Base-by-base conservation (phyloP, 2,329 filamentous ascomycete species). In the Venturia oleaginea region DNA sequence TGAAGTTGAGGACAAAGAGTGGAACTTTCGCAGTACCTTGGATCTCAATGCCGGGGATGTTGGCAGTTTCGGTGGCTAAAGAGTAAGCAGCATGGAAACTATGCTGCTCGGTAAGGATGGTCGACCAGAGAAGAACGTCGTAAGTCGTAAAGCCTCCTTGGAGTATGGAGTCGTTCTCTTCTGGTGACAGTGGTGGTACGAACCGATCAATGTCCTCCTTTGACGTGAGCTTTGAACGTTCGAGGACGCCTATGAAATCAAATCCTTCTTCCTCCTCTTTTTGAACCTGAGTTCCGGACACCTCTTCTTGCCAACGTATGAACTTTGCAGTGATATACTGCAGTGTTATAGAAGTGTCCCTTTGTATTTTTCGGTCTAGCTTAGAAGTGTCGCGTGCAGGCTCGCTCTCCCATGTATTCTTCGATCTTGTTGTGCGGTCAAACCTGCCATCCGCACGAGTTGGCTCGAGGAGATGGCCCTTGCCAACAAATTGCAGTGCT, bases 1-100 rank as follows among this genome's bases (percentile, higher is more conserved):
- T 70, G 67, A 80, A 75, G 32, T 78, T 70, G 22, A 79, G 70
- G 17, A 84, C 72, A 66, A 83, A 83, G 7, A 76, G 64, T 1
- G 81, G 81, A 8, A 78, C 67, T 43, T 64, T 68, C 48, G 30
- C 22, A n/a, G 54, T 37, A 27, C 30, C 30, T 37, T 40, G 43
- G 19, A 55, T 22, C 7, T 24, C 34, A 4, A 24, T 5, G 43
- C 62, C 37, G 51, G 13, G 1, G 30, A 59, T 4, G 19, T 6
- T 59, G 37, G 40, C 15, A 34, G 38, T 32, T 32, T 37, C 22
- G 8, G 27, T 37, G 13, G 37, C 19, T 13, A 57, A 48, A 19
- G 51, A 7, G n/a, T 17, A 17, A 30, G 40, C 40, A 24, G 51
- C 34, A 17, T 17, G 32, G 19, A 27, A n/a, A 19, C n/a, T 37